Percentiles rank a stretch among this genome's conserved stretches.
phyloP scores from a whole-genome alignment of 768 basidiomycete species.

The Pholiota conissans region DNA sequence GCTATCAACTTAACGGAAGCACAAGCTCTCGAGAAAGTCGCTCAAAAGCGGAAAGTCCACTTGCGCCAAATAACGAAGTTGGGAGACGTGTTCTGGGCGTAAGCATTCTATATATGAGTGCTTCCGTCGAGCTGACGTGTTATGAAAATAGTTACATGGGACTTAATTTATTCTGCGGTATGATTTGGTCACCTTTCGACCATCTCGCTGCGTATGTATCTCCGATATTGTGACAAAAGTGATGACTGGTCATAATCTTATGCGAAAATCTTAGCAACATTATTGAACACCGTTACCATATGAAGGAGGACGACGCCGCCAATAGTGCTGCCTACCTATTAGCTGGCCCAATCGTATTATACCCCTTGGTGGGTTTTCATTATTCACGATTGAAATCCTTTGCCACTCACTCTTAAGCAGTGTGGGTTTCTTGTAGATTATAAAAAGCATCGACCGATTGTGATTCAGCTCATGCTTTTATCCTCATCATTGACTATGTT shows the following conservation, averaged over 20 bases:
- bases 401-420: slow-evolving; percentile 29
- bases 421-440: slow-evolving; percentile 68
- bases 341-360: slow-evolving; percentile 66
- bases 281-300: slow-evolving; percentile 63
- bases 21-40: slow-evolving; percentile 62
- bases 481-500: slow-evolving; percentile 61
- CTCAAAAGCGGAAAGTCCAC: slow-evolving; percentile 63
- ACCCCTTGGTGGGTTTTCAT: slow-evolving; percentile 57
- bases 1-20: slow-evolving; percentile 51
- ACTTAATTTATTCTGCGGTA: slow-evolving; percentile 73
- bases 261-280: slow-evolving; percentile 53
- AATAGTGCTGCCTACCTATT: slow-evolving; percentile 70
- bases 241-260: slow-evolving; percentile 6
- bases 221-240: background rate
- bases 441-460: slow-evolving; percentile 54
- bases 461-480: slow-evolving; percentile 55
- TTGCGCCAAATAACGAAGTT: slow-evolving; percentile 60
- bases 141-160: slow-evolving; percentile 57
- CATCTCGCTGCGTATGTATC: slow-evolving; percentile 68
- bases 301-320: slow-evolving; percentile 62
- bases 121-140: background rate
- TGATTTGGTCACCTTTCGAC: slow-evolving; percentile 77
- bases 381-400: background rate
- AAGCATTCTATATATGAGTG: slow-evolving; percentile 24
- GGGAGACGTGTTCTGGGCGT: slow-evolving; percentile 82